Base-by-base conservation (phyloP, 2,329 filamentous ascomycete genomes). In the Fusarium gaditjirri region DNA sequence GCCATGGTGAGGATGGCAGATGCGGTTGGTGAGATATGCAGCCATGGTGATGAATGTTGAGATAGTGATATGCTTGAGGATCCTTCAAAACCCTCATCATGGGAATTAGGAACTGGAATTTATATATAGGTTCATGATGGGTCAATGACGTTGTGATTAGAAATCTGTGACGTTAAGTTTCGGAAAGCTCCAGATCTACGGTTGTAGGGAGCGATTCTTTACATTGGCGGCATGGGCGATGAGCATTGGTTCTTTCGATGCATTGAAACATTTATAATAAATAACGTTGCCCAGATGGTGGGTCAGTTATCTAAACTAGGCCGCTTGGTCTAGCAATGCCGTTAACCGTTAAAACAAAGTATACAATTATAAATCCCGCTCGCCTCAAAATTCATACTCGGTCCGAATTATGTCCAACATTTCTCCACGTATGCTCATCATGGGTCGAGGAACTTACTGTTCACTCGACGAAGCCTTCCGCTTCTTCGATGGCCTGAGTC, bases 401-500 rank as follows among this genome's bases (percentile, higher is more conserved):
- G 53, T 39, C 61, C 63, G 43, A 69, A 61, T 46, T 29, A 23
- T 54, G 21, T 55, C 27, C 57, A 50, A 33, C 31, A 25, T 2
- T 19, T 53, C 33, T 23, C 31, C 59, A 50, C 47, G 14, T 38
- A 44, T 19, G 8, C 41, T 27, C n/a, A 66, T 77, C 63, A 77
- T 41, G 65, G 38, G n/a, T 74, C 75, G 33, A 69, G 60, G n/a
- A 82, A 55, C 60, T 63, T 78, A 66, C 78, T 80, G 74, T 81
- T 83, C 29, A 78, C 75, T 57, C 78, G 78, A 49, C 81, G 77
- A 36, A 77, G 65, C 43, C 82, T 76, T 41, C 81, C 80, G 39
- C 82, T 83, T 53, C 82, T 76, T 33, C 82, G 76, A 31, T 79
- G 64, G 16, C 65, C 61, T 6, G 62, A 69, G 29, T 80, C 77